These are phyloP conservation scores for Alternaria gaisen DNA, from an alignment of 2,329 filamentous ascomycete genomes.

Conservation along the genomic window DNA sequence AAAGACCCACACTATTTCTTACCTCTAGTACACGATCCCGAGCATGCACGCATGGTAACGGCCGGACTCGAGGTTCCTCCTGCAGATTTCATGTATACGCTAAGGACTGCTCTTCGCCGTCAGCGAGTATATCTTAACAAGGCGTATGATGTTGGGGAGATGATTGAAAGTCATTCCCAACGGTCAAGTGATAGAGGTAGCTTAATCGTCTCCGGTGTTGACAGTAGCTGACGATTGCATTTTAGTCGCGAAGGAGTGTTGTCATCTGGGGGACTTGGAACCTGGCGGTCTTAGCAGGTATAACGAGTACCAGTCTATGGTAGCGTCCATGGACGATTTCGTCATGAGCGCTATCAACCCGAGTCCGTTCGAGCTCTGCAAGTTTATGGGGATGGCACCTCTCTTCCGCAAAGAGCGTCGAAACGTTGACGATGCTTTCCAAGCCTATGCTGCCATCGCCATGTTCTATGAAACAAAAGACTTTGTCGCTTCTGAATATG, in stretches of 20 bases:
- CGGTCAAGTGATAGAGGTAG: constrained; percentile 48
- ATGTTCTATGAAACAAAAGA: constrained; percentile 33
- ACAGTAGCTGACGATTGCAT: constrained; percentile 19
- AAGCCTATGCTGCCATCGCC: constrained; percentile 31
- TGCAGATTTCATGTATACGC: constrained; percentile 23
- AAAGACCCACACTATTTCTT: constrained; percentile 26
- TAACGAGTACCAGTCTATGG: constrained; percentile 49
- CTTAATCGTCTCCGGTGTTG: not conserved
- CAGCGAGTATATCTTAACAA: constrained; percentile 8
- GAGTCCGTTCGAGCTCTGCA: constrained; percentile 34
- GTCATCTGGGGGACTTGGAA: constrained; percentile 57
- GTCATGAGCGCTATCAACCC: constrained; percentile 27
- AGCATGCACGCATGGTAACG: constrained; percentile 17
- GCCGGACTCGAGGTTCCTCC: constrained; percentile 18
- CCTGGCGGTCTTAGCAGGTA: constrained; percentile 52
- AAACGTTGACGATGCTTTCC: constrained; percentile 34
- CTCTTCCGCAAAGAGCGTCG: constrained; percentile 30
- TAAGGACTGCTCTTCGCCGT: constrained; percentile 23
- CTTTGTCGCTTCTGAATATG: constrained; percentile 51
- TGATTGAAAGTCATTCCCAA: constrained; percentile 41
- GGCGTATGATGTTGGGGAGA: constrained; percentile 29
- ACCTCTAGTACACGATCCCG: constrained; percentile 21
- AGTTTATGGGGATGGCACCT: constrained; percentile 28
- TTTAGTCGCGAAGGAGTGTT: constrained; percentile 54
- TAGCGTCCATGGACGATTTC: constrained; percentile 40